Percentiles rank a stretch among this genome's conserved stretches.
These are phyloP conservation scores for Cytospora piceicola DNA, from an alignment of 2,329 filamentous ascomycete genomes.

Conservation along the genomic window DNA sequence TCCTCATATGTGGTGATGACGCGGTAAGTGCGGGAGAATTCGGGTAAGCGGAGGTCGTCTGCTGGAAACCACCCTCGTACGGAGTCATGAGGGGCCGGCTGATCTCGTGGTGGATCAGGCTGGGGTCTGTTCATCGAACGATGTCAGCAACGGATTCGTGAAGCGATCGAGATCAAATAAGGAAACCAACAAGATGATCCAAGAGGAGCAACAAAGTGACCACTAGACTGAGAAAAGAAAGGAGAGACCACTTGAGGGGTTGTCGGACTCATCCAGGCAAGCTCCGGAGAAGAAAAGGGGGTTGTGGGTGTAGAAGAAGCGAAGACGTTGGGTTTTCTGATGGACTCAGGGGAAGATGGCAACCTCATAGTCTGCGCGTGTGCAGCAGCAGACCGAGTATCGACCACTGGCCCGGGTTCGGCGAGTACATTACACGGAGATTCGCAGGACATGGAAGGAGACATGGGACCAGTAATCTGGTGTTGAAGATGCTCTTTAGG, in stretches of 20 bases:
- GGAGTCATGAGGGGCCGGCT: conserved; percentile 54
- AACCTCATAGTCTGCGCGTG: conserved; percentile 33
- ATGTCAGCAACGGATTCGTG: conserved; percentile 42
- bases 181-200: conserved; percentile 58
- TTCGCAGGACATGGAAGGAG: conserved; percentile 34
- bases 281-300: conserved; percentile 39
- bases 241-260: conserved; percentile 42
- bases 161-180: conserved; percentile 38
- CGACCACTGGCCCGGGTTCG: conserved; percentile 35
- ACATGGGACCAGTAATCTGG: conserved; percentile 35
- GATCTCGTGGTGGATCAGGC: conserved; percentile 60
- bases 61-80: conserved; percentile 55
- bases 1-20: conserved; percentile 53
- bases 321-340: conserved; percentile 38
- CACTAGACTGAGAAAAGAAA: conserved; percentile 59
- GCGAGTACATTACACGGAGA: conserved; percentile 33
- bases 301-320: conserved; percentile 41
- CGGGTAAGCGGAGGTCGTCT: conserved; percentile 52
- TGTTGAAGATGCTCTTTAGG: conserved; percentile 35
- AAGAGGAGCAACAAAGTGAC: conserved; percentile 56
- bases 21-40: conserved; percentile 68
- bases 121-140: conserved; percentile 51
- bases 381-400: conserved; percentile 36
- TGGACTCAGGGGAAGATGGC: conserved; percentile 36
- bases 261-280: conserved; percentile 39